These are phyloP conservation scores for Staphylotrichum longicolle DNA, from an alignment of 495 filamentous ascomycete genomes.

Conservation along the genomic window DNA sequence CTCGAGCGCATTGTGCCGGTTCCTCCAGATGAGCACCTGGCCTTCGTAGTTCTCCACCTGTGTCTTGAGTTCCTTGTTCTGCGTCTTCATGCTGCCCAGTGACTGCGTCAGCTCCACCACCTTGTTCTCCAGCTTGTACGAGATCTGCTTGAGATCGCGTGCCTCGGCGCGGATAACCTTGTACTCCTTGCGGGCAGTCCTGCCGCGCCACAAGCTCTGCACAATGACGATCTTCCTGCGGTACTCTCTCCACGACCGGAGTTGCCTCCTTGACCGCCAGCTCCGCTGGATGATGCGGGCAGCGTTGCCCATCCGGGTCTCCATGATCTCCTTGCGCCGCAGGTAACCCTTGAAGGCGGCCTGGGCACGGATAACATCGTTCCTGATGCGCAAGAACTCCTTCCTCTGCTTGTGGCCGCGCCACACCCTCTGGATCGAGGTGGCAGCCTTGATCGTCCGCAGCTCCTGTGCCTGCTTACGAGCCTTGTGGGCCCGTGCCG, in stretches of 20 bases:
- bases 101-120: slow-evolving; percentile 96
- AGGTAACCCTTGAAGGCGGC: slow-evolving; percentile 88
- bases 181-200: slow-evolving; percentile 74
- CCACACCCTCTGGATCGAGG: slow-evolving; percentile 94
- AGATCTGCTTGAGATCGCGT: slow-evolving; percentile 96
- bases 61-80: slow-evolving; percentile 83
- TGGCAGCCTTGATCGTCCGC: slow-evolving; percentile 80
- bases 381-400: slow-evolving; percentile 69
- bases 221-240: slow-evolving; percentile 83
- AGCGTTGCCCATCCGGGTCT: slow-evolving; percentile 90
- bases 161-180: slow-evolving; percentile 91
- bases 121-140: slow-evolving; percentile 98
- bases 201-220: slow-evolving; percentile 92
- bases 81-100: slow-evolving; percentile 82
- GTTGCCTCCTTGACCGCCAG: slow-evolving; percentile 77
- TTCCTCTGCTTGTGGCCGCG: slow-evolving; percentile 83
- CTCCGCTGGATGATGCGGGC: slow-evolving; percentile 84
- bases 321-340: slow-evolving; percentile 81
- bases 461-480: slow-evolving; percentile 76
- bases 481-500: slow-evolving; percentile 69
- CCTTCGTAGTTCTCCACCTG: slow-evolving; percentile 96
- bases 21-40: slow-evolving; percentile 93
- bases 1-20: slow-evolving; percentile 86
- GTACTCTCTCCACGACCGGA: slow-evolving; percentile 83
- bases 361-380: slow-evolving; percentile 80